Evolutionary conservation across 768 basidiomycete species (phyloP), one percentile per base, ranked within the genome.

Genomic region (Mycena latifolia): DNA sequence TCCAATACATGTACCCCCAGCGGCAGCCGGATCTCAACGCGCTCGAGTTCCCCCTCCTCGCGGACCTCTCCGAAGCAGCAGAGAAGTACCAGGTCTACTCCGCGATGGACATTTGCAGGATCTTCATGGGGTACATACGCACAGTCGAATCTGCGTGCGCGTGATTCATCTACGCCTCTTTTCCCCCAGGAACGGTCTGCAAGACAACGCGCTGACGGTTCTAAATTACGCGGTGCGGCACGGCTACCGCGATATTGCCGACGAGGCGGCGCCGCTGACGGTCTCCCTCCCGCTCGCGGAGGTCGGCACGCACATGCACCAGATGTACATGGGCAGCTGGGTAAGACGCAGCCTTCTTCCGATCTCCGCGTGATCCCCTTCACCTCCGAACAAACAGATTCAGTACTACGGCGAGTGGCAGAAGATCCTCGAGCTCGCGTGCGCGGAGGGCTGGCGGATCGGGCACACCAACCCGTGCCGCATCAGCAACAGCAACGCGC

Each of bases 71-170:
- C 3, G 72, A 74, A 46, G 70, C 73, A 1, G 73, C 54, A 17
- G 73, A 73, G 54, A 74, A 73, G 61, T 74, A 71, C 50, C 55
- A 73, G 45, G 66, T 74, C 17, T 73, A 41, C 57, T 55, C 66
- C 37, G 69, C 72, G 8, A 65, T 73, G 61, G 68, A 68, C 18
- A 67, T 69, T 12, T 72, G 69, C 45, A 29, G 62, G 14, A 66
- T 69, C n/a, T 66, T 65, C 47, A 72, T 75, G 72, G 55, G 53
- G 71, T 74, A 28, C n/a, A 46, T 46, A 22, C 11, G 17, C 24
- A 46, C 14, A 43, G 5, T 25, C 6, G n/a, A 25, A 25, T 2
- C 6, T 10, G 11, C 22, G 12, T 15, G 14, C 9, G 24, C 45
- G 11, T 24, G 3, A 46, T 22, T 46, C 45, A 46, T 52, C 25